Evolutionary conservation across 2,329 filamentous ascomycete species (phyloP), one percentile per base, ranked within the genome.

Genomic region (Grosmannia serpens): DNA sequence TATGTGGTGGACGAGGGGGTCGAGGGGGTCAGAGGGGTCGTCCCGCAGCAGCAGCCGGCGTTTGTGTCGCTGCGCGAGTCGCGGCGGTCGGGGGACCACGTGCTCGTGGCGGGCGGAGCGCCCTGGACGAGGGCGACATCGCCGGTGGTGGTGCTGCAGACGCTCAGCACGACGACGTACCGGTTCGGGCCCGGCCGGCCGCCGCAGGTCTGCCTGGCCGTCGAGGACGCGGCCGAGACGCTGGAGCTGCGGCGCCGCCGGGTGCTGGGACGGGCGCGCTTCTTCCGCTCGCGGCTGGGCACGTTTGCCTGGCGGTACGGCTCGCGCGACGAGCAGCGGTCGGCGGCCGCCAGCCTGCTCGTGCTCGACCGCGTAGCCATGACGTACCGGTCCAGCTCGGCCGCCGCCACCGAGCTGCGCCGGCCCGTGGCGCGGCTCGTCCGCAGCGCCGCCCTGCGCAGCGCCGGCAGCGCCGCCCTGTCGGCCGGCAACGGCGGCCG

Each of bases 251-350:
- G 54, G 22, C 64, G 67, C 58, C 67, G 73, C 24, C 74, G 73
- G 60, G 70, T 77, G 64, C 69, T 74, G 4, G 79, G 77, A 17
- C 76, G 80, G 35, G 70, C 75, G 2, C 71, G 74, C 35, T 65
- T 62, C 9, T 77, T 85, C 62, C 67, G 69, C 47, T 76, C 77
- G 11, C 74, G 74, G 11, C 70, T 76, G 44, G 80, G 79, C 20
- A 73, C 68, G 1, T 82, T 82, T 59, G 72, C 76, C 61, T 85
- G 83, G 82, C 73, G 75, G 15, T 84, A 85, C 66, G 74, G 74
- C 20, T 66, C 69, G n/a, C 70, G 70, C 8, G 67, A 68, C 9
- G 77, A 81, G 72, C 77, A 68, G n/a, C 38, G 15, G 9, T 3
- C 5, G 1, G 41, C 9, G 15, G 68, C 70, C 6, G 65, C 71